Base-by-base conservation (phyloP, 2,329 filamentous ascomycete genomes). In the Fusarium fujikuroi region DNA sequence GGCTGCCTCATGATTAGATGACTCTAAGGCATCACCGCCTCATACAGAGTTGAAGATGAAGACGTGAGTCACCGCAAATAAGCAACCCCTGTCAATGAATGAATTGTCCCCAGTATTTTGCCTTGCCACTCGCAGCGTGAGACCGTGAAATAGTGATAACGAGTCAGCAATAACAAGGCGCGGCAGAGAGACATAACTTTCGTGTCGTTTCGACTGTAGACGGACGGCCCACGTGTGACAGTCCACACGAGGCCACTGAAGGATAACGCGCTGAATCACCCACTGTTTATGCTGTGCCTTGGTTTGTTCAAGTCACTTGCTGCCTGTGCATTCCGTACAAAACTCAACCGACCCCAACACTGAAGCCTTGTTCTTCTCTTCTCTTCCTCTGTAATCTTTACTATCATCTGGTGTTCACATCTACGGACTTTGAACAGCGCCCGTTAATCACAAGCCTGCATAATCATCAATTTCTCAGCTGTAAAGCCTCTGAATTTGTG, bases 41-140 rank as follows among this genome's bases (percentile, higher is more conserved):
- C 39, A 57, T 32, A 59, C 44, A 59, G 32, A 70, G 49, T 47
- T 60, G 23, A 63, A 34, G 44, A 23, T 63, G 50, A 58, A 46
- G 63, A 32, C 63, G 71, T 74, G 71, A 74, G 66, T 74, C 71
- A 74, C 56, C 52, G 28, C 49, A 60, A 69, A 72, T 47, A 54
- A 52, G 4, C 12, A 42, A 74, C 47, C 71, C 71, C 47, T 72
- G 66, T 59, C 44, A 40, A 30, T 37, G n/a, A 59, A 69, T 37
- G 56, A 53, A 61, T 40, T 11, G 53, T 52, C 63, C 54, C 63
- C 46, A 61, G 39, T 60, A 28, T 61, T 72, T 74, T 74, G 57
- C 71, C 63, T 74, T 64, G 71, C 71, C 71, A 73, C 71, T 49
- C 64, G 39, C 67, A 46, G 46, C 32, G 61, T 59, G 19, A 59